A percentile compares a stretch with the other conserved stretches of the same genome.
phyloP scores from a whole-genome alignment of 192 early-diverging fungal species.

The Backusella australiensis region DNA sequence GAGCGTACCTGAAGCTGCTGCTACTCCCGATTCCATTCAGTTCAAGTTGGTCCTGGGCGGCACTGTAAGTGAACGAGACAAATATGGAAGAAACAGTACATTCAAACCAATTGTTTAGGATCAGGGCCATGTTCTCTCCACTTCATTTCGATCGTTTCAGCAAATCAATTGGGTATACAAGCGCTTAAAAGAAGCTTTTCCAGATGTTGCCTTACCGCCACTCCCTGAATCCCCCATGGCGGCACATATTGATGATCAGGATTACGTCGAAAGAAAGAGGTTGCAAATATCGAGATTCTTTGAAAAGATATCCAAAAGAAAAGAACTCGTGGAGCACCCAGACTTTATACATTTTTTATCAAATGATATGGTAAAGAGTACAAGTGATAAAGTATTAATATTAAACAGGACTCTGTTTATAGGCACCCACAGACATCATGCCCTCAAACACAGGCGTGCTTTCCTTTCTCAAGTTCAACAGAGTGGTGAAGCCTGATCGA shows the following conservation, averaged over 20 bases:
- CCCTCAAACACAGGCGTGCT: slow-evolving; percentile 37
- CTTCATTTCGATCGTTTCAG: slow-evolving; percentile 46
- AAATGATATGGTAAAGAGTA: slow-evolving; percentile 46
- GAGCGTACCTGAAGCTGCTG: slow-evolving; percentile 50
- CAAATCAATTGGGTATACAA: slow-evolving; percentile 51
- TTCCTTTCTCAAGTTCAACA: slow-evolving; percentile 48
- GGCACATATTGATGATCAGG: slow-evolving; percentile 49
- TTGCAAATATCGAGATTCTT: slow-evolving; percentile 46
- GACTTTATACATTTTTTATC: slow-evolving; percentile 50
- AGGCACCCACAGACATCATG: slow-evolving; percentile 47
- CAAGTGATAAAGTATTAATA: no score
- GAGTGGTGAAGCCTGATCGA: slow-evolving; percentile 42
- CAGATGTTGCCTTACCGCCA: slow-evolving; percentile 43
- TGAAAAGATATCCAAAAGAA: slow-evolving; percentile 38
- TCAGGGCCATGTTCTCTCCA: neutral
- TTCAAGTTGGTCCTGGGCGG: slow-evolving; percentile 47
- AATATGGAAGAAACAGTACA: neutral
- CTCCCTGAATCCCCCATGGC: slow-evolving; percentile 42
- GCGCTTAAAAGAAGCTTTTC: slow-evolving; percentile 28
- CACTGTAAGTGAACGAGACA: slow-evolving; percentile 21
- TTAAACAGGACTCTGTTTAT: neutral
- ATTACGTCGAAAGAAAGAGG: slow-evolving; percentile 53
- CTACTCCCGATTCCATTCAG: slow-evolving; percentile 49
- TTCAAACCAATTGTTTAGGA: neutral
- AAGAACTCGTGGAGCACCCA: slow-evolving; percentile 35